phyloP scores from a whole-genome alignment of 768 basidiomycete species.

The Boletales sp. region DNA sequence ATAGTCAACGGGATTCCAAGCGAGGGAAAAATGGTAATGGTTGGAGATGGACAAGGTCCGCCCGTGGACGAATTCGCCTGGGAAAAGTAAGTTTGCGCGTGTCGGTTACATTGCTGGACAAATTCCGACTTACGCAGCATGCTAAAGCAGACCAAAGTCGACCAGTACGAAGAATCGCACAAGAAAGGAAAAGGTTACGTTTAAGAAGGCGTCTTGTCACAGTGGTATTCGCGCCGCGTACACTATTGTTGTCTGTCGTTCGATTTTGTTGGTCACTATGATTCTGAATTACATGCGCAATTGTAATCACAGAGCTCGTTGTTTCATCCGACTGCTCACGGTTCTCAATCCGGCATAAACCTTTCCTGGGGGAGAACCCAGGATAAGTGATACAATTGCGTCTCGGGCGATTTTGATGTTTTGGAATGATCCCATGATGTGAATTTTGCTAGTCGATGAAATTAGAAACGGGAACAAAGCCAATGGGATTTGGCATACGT shows the following conservation, averaged over 20 bases:
- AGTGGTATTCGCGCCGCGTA: background rate
- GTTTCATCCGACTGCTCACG: constrained; percentile 89
- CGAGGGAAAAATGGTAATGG: constrained; percentile 56
- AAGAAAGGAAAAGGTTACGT: constrained; percentile 21
- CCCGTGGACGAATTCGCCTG: constrained; percentile 52
- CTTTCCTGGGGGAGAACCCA: constrained; percentile 94
- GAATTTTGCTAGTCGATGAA: constrained; percentile 72
- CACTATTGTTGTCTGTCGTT: background rate
- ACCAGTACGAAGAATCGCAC: constrained; percentile 47
- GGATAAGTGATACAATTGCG: constrained; percentile 91
- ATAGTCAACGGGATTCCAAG: constrained; percentile 66
- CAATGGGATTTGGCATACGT: constrained; percentile 55
- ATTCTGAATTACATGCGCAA: background rate
- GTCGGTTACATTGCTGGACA: background rate
- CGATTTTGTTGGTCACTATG: background rate
- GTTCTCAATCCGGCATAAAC: constrained; percentile 89
- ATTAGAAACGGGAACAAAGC: constrained; percentile 5
- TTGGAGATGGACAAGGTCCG: constrained; percentile 65
- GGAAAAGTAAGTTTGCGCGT: constrained; percentile 47
- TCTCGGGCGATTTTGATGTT: constrained; percentile 98
- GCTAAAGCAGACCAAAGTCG: constrained; percentile 43
- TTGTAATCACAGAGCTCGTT: constrained; percentile 66
- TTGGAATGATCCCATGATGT: constrained; percentile 97
- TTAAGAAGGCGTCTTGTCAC: background rate
- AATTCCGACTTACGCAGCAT: constrained; percentile 35